Evolutionary conservation across 805 yeast species (phyloP).

Genomic region (Zygoascus tannicola): DNA sequence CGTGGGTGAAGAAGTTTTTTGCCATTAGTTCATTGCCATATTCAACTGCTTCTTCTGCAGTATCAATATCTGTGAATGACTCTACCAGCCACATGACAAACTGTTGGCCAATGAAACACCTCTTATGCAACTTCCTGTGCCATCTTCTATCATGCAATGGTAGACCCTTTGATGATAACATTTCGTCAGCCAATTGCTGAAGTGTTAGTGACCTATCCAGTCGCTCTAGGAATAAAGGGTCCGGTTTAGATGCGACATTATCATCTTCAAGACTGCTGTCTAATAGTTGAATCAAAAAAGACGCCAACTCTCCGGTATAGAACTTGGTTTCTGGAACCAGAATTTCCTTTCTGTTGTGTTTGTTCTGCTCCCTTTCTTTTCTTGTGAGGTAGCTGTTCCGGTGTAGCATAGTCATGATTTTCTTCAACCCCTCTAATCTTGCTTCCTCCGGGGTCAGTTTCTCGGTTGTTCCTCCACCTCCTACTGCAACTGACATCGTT

Average conservation of each 20-base stretch:
- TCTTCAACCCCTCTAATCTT: constrained; percentile 82
- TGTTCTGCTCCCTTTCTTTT: constrained; percentile 31
- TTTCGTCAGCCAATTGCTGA: constrained; percentile 46
- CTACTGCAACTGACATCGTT: constrained; percentile 31
- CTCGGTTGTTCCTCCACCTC: constrained; percentile 43
- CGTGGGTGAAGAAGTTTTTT: constrained; percentile 66
- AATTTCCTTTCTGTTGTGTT: constrained; percentile 35
- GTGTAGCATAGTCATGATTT: constrained; percentile 50
- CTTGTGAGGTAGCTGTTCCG: constrained; percentile 42
- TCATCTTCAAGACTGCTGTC: constrained; percentile 28
- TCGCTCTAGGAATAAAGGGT: constrained; percentile 29
- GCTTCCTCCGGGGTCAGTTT: constrained; percentile 71
- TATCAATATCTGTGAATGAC: constrained; percentile 66
- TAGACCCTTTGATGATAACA: constrained; percentile 57
- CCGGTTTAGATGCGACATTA: constrained; percentile 20
- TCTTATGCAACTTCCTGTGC: constrained; percentile 75
- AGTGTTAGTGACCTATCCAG: constrained; percentile 45
- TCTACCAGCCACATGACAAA: constrained; percentile 79
- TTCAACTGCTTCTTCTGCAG: constrained; percentile 71
- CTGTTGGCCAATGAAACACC: constrained; percentile 79
- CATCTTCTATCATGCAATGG: constrained; percentile 71
- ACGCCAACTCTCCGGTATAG: constrained; percentile 76
- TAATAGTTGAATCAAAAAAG: constrained; percentile 48
- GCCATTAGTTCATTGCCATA: constrained; percentile 76
- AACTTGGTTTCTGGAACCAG: constrained; percentile 64